Evolutionary conservation across 306 rosid species (phyloP).

Genomic region (Trifolium repens): DNA sequence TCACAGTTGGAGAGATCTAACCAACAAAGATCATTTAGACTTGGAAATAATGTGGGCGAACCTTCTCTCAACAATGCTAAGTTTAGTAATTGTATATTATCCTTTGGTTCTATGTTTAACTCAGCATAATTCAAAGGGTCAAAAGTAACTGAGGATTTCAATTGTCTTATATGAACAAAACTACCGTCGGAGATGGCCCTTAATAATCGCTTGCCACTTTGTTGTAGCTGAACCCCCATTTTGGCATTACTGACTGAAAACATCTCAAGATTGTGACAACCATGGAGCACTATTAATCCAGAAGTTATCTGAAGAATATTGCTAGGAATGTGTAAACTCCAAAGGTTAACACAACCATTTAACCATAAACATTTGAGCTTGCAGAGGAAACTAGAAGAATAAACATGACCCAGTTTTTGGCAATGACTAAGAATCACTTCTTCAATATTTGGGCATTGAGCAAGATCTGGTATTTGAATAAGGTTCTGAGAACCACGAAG

Average conservation of each 20-base stretch:
- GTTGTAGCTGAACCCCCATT: neutral
- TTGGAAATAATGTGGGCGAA: too few relatives aligned
- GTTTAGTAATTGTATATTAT: conserved; percentile 16
- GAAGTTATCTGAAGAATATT: conserved; percentile 28
- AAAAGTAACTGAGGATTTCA: neutral
- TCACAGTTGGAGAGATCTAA: too few relatives aligned
- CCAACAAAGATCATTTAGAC: too few relatives aligned
- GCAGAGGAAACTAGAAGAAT: conserved; percentile 33
- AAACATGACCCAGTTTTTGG: conserved; percentile 1
- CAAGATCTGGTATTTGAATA: conserved; percentile 28
- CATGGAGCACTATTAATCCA: conserved; percentile 21
- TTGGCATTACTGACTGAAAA: conserved; percentile 14
- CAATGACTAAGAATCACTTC: conserved; percentile 39
- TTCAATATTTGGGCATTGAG: conserved; percentile 37
- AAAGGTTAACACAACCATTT: conserved; percentile 21
- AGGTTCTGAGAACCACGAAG: conserved; percentile 27
- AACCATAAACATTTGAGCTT: conserved; percentile 38
- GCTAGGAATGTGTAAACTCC: conserved; percentile 12
- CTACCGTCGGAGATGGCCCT: too few relatives aligned
- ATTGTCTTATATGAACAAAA: too few relatives aligned
- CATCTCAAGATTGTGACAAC: conserved; percentile 9
- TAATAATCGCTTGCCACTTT: too few relatives aligned
- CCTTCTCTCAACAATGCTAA: too few relatives aligned
- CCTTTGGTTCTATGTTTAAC: conserved; percentile 1
- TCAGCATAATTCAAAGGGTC: neutral